phyloP scores from a whole-genome alignment of 345 rosid species.

The Melastoma malabathricum region DNA sequence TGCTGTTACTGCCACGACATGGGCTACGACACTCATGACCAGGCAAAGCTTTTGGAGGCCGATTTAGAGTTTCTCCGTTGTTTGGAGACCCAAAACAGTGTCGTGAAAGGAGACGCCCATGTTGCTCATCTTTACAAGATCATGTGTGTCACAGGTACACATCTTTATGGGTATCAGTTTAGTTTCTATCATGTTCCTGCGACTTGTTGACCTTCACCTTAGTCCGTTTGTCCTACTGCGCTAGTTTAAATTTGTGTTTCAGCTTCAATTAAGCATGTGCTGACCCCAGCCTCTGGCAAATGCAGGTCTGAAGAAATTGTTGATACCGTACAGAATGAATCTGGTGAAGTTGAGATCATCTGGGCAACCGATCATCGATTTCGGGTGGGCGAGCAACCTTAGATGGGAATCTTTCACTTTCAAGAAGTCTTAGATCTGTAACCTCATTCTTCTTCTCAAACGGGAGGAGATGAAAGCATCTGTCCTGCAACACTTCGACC shows the following conservation, averaged over 20 bases:
- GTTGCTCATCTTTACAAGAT: slow-evolving; percentile 66
- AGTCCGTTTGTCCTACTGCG: neutral
- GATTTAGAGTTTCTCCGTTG: slow-evolving; percentile 86
- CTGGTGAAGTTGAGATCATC: slow-evolving; percentile 36
- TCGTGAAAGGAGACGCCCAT: slow-evolving; percentile 46
- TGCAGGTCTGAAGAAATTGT: slow-evolving; percentile 62
- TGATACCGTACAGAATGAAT: slow-evolving; percentile 75
- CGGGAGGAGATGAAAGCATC: too few species aligned
- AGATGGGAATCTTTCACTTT: slow-evolving; percentile 43
- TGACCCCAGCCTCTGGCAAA: slow-evolving; percentile 4
- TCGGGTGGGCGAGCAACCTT: slow-evolving; percentile 50
- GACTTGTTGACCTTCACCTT: neutral
- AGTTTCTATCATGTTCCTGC: too few species aligned
- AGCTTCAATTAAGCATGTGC: too few species aligned
- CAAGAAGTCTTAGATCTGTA: slow-evolving; percentile 30
- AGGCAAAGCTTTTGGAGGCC: slow-evolving; percentile 68
- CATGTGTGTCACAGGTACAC: slow-evolving; percentile 76
- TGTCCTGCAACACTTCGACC: too few species aligned
- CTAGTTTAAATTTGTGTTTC: too few species aligned
- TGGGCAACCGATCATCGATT: slow-evolving; percentile 40
- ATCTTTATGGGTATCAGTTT: neutral
- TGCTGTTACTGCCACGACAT: slow-evolving; percentile 98
- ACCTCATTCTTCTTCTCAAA: too few species aligned
- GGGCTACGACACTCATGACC: slow-evolving; percentile 86
- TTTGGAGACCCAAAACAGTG: slow-evolving; percentile 58